phyloP scores from a whole-genome alignment of 768 basidiomycete species.

The Pleurotus djamor region DNA sequence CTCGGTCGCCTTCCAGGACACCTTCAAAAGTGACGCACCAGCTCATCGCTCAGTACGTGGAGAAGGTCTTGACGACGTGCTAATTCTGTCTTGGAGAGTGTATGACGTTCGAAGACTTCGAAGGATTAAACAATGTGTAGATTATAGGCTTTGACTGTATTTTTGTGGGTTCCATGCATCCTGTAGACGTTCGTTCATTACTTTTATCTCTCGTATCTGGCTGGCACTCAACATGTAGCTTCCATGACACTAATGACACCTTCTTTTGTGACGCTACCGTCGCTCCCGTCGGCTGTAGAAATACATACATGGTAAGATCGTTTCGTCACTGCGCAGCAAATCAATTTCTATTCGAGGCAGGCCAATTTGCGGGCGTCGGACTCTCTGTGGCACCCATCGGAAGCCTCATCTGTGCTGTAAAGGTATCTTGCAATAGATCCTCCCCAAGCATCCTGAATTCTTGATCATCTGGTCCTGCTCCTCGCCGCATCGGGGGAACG shows the following conservation, averaged over 20 bases:
- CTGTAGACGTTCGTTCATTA: slow-evolving; percentile 7
- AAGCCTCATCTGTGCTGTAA: slow-evolving; percentile 49
- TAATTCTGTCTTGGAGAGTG: not conserved
- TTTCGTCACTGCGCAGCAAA: no score
- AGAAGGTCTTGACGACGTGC: slow-evolving; percentile 28
- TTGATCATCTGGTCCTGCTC: slow-evolving; percentile 18
- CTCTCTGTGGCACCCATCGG: slow-evolving; percentile 58
- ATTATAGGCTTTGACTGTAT: slow-evolving; percentile 1
- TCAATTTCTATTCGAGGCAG: not conserved
- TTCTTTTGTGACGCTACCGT: not conserved
- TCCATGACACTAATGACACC: not conserved
- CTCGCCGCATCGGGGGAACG: slow-evolving; percentile 51
- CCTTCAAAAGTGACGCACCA: slow-evolving; percentile 33
- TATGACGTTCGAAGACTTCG: not conserved
- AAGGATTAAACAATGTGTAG: not conserved
- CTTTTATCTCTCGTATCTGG: not conserved
- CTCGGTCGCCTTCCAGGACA: slow-evolving; percentile 20
- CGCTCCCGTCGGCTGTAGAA: not conserved
- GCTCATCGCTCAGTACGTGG: slow-evolving; percentile 41
- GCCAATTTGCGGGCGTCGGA: slow-evolving; percentile 51
- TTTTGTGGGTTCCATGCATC: slow-evolving; percentile 2
- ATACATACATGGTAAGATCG: no score
- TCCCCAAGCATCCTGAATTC: slow-evolving; percentile 60
- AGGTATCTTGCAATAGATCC: slow-evolving; percentile 61
- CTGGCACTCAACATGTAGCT: not conserved